Evolutionary conservation across 1,284 basidiomycete genomes (phyloP), one percentile per base, ranked within the genome.

Genomic region (Ustilago trichophora): DNA sequence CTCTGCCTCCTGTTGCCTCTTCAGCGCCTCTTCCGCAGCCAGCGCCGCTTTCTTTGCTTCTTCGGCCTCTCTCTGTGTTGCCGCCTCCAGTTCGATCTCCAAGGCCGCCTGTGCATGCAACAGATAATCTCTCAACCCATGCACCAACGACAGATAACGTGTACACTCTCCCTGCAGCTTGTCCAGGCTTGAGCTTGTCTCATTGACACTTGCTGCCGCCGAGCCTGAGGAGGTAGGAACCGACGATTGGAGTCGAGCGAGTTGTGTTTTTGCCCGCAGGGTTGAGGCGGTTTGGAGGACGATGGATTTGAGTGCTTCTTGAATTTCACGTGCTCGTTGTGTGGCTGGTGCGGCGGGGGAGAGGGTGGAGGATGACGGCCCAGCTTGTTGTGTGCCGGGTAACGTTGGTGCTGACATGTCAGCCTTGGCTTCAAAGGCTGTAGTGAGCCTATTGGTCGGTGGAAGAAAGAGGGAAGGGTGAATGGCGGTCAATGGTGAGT

Each of bases 61-160:
- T 16, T 66, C 54, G 5, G 63, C 63, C 24, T 71, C 68, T 7
- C 68, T 45, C 24, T 59, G 54, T 16, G 57, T 58, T 3, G 68
- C 63, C 2, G 54, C 58, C n/a, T 71, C 68, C 10, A 71, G 41
- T 27, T 71, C 68, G 19, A 66, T 66, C 41, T 66, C 57, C 15
- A 71, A 31, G 10, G 58, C 57, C 12, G 58, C 68, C 29, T 71
- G 68, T 0, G 63, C 68, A 33, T 71, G 68, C 13, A 71, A 26
- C 35, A 71, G 37, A 19, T 66, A 58, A 21, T 71, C 68, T 2
- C 68, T 21, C 21, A 71, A 29, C 0, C 68, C 68, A 18, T 58
- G 47, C 1, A 71, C 68, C 15, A 66, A 24, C 6, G 63, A 65
- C 12, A 63, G 50, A 31, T 71, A 71, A 1, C 51, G 45, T 8